Evolutionary conservation across 75 land plant species (phyloP), one percentile per base, ranked within the genome.

Genomic region (Cryptomeria japonica): DNA sequence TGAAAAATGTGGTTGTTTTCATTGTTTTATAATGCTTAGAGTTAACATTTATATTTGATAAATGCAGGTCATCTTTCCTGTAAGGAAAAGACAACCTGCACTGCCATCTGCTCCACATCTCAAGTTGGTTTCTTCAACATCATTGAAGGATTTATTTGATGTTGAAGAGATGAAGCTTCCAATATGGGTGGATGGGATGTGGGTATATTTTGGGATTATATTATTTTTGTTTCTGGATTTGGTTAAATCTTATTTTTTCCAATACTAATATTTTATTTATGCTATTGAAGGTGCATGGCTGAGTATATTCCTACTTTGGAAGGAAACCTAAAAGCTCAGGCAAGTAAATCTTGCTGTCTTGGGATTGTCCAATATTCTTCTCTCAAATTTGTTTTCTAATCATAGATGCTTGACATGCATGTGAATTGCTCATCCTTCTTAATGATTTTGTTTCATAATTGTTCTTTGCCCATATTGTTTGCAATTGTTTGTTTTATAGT

Each of bases 101-200:
- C 32, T 87, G 84, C 87, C 94, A 85, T 83, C 93, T 64, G 92
- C 95, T 58, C 99, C 99, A 87, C 95, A 92, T 64, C 19, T 97
- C 85, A 98, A 97, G 80, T 87, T 98, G 28, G 94, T 93, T 46
- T 89, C 96, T 16, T 89, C 99, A 73, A 36, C 91, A 72, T 90
- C 92, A 64, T 82, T 97, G 88, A 95, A 90, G 87, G 92, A 92
- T 16, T 86, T 97, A 14, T 96, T 98, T 84, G 91, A 95, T 39
- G 85, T 97, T 87, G 99, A 98, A 44, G 98, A 98, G 87, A 89
- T 96, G 84, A 98, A 92, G 84, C 97, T 98, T 80, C 96, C 99
- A 68, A 56, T 89, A 25, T 98, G 99, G 99, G 70, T 92, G 28
- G 99, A 94, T 78, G 91, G 93, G 58, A 98, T 98, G 99, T 96